Conservation (phyloP, 495 filamentous ascomycete species). For the Lasiosphaeria hispida region DNA sequence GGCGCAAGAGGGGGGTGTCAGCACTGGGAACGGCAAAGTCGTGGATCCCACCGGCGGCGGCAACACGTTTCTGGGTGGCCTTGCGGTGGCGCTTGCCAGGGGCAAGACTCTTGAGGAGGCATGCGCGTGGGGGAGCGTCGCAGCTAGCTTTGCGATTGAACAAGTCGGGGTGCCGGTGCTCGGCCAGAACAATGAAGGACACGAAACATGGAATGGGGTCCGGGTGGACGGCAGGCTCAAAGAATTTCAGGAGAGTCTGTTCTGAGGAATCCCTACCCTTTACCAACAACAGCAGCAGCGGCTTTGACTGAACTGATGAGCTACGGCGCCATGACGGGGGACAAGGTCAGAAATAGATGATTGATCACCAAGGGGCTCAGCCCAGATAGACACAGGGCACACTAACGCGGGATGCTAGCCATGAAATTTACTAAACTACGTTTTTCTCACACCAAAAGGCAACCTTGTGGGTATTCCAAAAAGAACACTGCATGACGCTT, state of each 20-base stretch:
- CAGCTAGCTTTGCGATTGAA: constrained; percentile 91
- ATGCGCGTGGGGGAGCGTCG: constrained; percentile 74
- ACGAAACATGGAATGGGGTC: constrained; percentile 77
- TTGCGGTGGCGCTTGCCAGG: constrained; percentile 72
- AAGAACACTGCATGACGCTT: too few species aligned
- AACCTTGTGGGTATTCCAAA: too few species aligned
- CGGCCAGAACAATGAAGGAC: constrained; percentile 46
- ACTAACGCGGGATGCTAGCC: too few species aligned
- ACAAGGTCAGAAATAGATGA: too few species aligned
- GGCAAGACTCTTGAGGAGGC: constrained; percentile 64
- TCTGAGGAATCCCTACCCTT: too few species aligned
- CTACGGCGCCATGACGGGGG: too few species aligned
- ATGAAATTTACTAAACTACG: too few species aligned
- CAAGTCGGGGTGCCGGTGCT: constrained; percentile 80
- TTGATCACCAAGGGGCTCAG: too few species aligned
- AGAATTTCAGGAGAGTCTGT: constrained; percentile 43
- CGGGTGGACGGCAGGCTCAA: constrained; percentile 53
- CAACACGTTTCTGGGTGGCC: constrained; percentile 84
- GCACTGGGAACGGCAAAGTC: constrained; percentile 51
- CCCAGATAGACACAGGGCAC: too few species aligned
- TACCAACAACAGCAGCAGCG: too few species aligned
- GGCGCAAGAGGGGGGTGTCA: too few species aligned
- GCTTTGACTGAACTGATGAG: neutral
- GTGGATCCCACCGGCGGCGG: constrained; percentile 95
- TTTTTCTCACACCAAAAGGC: too few species aligned